Conservation (phyloP, 352 stramenopile species). For the Blastocystis sp. region DNA sequence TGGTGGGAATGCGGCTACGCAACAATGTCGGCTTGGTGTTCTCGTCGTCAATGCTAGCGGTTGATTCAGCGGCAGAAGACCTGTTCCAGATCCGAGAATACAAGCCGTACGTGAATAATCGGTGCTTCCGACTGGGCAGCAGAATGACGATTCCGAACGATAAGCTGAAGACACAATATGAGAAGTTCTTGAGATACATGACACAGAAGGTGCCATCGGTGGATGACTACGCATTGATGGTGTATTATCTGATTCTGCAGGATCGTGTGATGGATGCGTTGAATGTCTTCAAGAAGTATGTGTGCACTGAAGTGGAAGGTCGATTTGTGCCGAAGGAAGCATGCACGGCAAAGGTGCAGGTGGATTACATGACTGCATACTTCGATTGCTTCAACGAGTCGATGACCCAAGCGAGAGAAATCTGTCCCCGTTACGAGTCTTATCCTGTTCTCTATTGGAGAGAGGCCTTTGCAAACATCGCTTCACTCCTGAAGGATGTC, state of each 20-base stretch:
- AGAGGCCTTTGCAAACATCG: constrained; percentile 67
- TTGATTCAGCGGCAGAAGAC: not conserved
- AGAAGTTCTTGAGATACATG: constrained; percentile 10
- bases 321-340: not conserved
- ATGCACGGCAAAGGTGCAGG: constrained; percentile 63
- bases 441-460: constrained; percentile 68
- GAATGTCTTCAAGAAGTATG: not conserved
- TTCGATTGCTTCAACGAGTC: constrained; percentile 68
- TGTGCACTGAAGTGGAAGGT: not conserved
- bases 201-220: not conserved
- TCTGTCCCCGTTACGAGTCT: constrained; percentile 65
- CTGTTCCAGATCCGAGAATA: constrained; percentile 61
- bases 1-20: not conserved
- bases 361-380: constrained; percentile 70
- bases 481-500: constrained; percentile 63
- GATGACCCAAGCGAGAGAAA: constrained; percentile 66
- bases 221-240: not conserved
- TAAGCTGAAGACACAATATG: constrained; percentile 34
- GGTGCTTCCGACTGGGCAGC: constrained; percentile 50
- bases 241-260: constrained; percentile 62
- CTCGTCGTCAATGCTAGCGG: not conserved
- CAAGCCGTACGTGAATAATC: constrained; percentile 50
- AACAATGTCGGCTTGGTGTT: not conserved
- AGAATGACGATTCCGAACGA: constrained; percentile 26
- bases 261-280: constrained; percentile 57